phyloP scores from a whole-genome alignment of 768 basidiomycete species.

The Steccherinum ochraceum region DNA sequence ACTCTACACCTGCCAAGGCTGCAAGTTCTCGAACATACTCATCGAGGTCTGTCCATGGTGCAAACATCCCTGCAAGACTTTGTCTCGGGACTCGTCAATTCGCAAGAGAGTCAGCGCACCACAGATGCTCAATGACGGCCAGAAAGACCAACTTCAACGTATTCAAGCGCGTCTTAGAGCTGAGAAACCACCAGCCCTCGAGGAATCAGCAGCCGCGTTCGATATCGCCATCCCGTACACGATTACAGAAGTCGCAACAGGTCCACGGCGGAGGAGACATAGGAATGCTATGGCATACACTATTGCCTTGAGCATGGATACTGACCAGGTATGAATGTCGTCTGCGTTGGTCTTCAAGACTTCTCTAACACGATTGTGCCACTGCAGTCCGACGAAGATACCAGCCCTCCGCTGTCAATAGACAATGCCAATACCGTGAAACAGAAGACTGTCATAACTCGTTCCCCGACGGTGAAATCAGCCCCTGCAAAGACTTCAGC shows the following conservation, averaged over 20 bases:
- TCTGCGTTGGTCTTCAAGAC: too few species aligned
- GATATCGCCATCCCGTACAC: not conserved
- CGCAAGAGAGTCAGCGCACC: constrained; percentile 20
- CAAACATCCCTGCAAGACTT: constrained; percentile 9
- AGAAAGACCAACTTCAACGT: constrained; percentile 19
- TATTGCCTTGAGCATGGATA: not conserved
- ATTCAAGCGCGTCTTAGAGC: constrained; percentile 8
- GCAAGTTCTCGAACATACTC: constrained; percentile 15
- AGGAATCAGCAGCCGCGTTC: not conserved
- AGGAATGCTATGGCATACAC: constrained; percentile 8
- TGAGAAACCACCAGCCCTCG: not conserved
- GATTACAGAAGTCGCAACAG: not conserved
- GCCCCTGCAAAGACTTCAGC: not conserved
- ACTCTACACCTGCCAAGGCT: constrained; percentile 16
- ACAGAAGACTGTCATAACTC: too few species aligned
- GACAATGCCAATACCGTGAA: too few species aligned
- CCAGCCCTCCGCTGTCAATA: too few species aligned
- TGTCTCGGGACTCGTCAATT: not conserved
- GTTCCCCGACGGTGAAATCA: not conserved
- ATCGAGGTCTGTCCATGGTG: constrained; percentile 21
- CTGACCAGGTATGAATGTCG: not conserved
- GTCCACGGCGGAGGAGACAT: constrained; percentile 4
- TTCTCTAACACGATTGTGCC: too few species aligned
- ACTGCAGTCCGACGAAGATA: too few species aligned
- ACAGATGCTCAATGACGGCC: constrained; percentile 19